These are phyloP conservation scores for Exophiala calicioides DNA, from an alignment of 2,329 filamentous ascomycete genomes.

Conservation along the genomic window DNA sequence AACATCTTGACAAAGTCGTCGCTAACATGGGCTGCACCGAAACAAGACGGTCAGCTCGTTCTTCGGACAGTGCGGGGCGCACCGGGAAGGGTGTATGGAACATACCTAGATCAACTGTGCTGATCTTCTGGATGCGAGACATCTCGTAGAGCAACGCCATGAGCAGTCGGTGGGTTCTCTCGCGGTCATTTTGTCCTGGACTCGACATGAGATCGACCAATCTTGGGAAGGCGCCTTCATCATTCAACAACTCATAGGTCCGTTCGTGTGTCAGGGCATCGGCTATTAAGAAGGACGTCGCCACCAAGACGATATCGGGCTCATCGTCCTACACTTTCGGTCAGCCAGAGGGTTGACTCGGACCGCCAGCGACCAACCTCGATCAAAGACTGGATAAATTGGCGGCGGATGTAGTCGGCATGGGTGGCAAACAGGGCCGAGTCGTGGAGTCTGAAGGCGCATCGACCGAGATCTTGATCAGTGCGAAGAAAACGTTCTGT, in stretches of 20 bases:
- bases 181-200: conserved; percentile 62
- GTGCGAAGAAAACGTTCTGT: conserved; percentile 53
- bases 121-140: conserved; percentile 84
- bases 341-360: no score
- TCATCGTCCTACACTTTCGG: conserved; percentile 72
- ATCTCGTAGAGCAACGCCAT: conserved; percentile 95
- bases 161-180: conserved; percentile 73
- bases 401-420: conserved; percentile 82
- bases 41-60: conserved; percentile 6
- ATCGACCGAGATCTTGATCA: conserved; percentile 77
- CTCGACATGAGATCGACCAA: conserved; percentile 78
- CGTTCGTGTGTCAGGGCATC: conserved; percentile 78
- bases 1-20: conserved; percentile 83
- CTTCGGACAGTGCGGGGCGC: no score
- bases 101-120: conserved; percentile 73
- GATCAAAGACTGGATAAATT: conserved; percentile 87
- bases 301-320: conserved; percentile 73
- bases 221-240: conserved; percentile 78
- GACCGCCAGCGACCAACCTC: no score
- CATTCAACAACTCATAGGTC: conserved; percentile 83
- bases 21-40: conserved; percentile 54
- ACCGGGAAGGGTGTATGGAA: no score
- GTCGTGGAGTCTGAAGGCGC: conserved; percentile 74
- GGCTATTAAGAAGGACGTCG: conserved; percentile 79
- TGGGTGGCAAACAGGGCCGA: conserved; percentile 74